Base-by-base conservation (phyloP, 164 flowering plant species). In the Stephania japonica region DNA sequence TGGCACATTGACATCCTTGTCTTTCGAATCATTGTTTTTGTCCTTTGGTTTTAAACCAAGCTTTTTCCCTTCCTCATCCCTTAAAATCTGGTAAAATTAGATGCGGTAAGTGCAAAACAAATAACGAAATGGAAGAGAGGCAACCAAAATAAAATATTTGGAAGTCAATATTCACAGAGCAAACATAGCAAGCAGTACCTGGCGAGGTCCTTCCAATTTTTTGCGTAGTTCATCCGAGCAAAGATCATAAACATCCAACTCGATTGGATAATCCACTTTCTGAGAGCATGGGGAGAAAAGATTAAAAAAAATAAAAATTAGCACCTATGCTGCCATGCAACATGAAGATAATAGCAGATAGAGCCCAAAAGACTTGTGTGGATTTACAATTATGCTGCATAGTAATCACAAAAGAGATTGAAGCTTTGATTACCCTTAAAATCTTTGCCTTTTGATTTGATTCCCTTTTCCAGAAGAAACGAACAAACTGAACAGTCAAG, bases 401-500 rank as follows among this genome's bases (percentile, higher is more conserved):
- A 47, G 11, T 47, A 9, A 47, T 47, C 42, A 65, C 11, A 53
- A 53, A 53, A 47, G 25, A 61, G 63, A 71, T 32, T 49, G 70
- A 68, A 75, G 49, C 2, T 21, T 56, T 63, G n/a, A 59, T 80
- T 88, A 96, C 99, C 91, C 98, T 87, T 77, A 96, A 82, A 78
- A 93, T 96, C 81, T 93, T 96, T 70, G 98, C 99, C 85, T 93
- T 96, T 80, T 93, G 98, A 78, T 90, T 93, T 67, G 97, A 87
- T 76, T 91, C 99, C 83, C 98, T 85, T 80, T 96, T 96, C 99
- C 99, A 96, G 85, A 96, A 93, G 83, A 96, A 96, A 0, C 99
- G 92, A 9, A 96, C 98, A 87, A 96, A 96, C 75, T 96, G 99
- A 84, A 96, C 80, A 18, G 98, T 93, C 86, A 96, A 80, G 84